Conservation (phyloP, 768 basidiomycete species). For the Boletellus ananas region DNA sequence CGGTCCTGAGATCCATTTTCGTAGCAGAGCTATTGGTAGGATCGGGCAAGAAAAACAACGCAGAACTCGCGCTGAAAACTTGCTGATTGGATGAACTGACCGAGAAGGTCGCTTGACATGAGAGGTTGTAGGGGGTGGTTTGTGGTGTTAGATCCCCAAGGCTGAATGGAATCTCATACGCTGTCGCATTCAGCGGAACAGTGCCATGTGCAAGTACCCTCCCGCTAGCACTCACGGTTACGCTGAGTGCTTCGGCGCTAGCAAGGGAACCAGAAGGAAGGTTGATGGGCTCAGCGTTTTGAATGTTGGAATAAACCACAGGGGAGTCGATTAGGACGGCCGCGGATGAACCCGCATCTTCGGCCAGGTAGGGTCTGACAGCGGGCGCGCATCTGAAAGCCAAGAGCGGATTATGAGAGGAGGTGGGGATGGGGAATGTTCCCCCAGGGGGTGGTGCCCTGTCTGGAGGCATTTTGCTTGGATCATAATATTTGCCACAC, state of each 20-base stretch:
- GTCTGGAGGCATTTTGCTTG: conserved; percentile 32
- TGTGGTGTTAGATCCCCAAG: conserved; percentile 44
- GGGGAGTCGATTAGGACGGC: conserved; percentile 53
- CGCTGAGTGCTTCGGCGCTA: conserved; percentile 30
- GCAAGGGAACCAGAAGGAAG: conserved; percentile 28
- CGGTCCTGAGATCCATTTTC: conserved; percentile 59
- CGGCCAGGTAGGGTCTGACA: conserved; percentile 54
- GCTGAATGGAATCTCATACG: conserved; percentile 46
- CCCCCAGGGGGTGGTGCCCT: conserved; percentile 46
- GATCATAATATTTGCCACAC: conserved; percentile 53
- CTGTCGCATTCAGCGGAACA: conserved; percentile 51
- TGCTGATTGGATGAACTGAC: conserved; percentile 31
- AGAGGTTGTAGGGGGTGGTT: conserved; percentile 25
- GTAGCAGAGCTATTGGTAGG: conserved; percentile 48
- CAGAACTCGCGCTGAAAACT: conserved; percentile 39
- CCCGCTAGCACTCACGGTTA: conserved; percentile 45
- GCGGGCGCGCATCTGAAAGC: conserved; percentile 58
- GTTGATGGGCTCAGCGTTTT: conserved; percentile 42
- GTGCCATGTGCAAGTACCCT: conserved; percentile 40
- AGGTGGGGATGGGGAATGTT: conserved; percentile 38
- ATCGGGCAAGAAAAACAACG: conserved; percentile 47
- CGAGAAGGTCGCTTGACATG: conserved; percentile 26
- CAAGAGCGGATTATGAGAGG: conserved; percentile 41
- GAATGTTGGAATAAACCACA: conserved; percentile 43
- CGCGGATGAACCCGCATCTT: conserved; percentile 41